phyloP scores from a whole-genome alignment of 2,329 filamentous ascomycete species.

The Xylaria multiplex region DNA sequence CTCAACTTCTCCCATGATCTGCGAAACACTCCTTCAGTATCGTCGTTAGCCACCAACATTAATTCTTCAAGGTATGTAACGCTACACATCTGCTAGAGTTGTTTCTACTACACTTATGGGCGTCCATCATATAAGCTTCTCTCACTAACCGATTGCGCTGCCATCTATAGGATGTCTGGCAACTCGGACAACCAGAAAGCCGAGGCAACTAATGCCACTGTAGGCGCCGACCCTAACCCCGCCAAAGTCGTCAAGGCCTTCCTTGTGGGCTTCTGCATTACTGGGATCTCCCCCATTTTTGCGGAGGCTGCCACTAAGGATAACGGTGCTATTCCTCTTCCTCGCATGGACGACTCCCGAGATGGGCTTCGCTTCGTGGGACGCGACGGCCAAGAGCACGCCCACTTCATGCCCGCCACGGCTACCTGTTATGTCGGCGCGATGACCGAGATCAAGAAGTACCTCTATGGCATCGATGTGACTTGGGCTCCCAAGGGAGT shows the following conservation, averaged over 20 bases:
- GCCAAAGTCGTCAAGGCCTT: conserved; percentile 22
- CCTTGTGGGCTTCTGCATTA: not conserved
- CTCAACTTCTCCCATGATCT: conserved; percentile 3
- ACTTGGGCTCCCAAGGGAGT: conserved; percentile 17
- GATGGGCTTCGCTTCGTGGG: conserved; percentile 26
- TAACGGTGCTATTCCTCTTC: not conserved
- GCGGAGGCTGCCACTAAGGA: conserved; percentile 17
- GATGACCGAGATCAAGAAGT: conserved; percentile 27
- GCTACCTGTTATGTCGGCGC: conserved; percentile 8
- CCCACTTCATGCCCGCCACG: not conserved
- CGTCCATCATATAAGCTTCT: not conserved
- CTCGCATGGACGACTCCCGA: conserved; percentile 17
- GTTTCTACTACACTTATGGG: not conserved
- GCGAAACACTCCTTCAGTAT: conserved; percentile 10
- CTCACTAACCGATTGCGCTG: conserved; percentile 7
- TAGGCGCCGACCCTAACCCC: not conserved
- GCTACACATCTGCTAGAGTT: not conserved
- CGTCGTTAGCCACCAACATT: not conserved
- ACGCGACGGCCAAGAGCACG: not conserved
- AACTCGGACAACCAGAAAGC: conserved; percentile 8
- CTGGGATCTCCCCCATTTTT: not conserved
- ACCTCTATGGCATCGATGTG: conserved; percentile 16
- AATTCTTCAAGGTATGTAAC: conserved; percentile 8
- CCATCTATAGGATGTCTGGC: conserved; percentile 14
- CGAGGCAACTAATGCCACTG: conserved; percentile 8